phyloP scores from a whole-genome alignment of 2,329 filamentous ascomycete genomes.

The Colletotrichum liaoningense region DNA sequence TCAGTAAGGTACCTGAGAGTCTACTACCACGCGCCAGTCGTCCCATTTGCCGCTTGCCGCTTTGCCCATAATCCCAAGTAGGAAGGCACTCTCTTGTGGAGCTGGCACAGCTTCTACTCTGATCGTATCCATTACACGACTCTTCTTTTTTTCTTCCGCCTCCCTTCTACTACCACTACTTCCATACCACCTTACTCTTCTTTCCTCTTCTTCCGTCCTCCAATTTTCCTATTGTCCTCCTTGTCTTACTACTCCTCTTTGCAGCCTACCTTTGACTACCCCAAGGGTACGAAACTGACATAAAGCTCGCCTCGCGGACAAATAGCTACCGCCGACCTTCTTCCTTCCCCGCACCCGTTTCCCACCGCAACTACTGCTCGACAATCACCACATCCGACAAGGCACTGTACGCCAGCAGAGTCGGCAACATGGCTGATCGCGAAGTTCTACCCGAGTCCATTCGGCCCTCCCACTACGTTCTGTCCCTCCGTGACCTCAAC shows the following conservation, averaged over 20 bases:
- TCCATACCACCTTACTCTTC: not conserved
- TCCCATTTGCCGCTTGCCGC: conserved; percentile 29
- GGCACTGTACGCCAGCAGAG: conserved; percentile 39
- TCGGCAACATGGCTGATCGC: conserved; percentile 64
- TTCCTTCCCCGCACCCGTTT: conserved; percentile 18
- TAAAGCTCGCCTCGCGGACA: not conserved
- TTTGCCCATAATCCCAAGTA: conserved; percentile 21
- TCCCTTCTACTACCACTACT: not conserved
- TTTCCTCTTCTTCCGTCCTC: not conserved
- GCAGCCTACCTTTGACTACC: not conserved
- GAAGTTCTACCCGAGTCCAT: conserved; percentile 73
- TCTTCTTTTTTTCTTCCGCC: conserved; percentile 1
- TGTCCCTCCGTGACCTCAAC: conserved; percentile 85
- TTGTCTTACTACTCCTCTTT: not conserved
- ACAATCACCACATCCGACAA: conserved; percentile 40
- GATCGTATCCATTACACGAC: conserved; percentile 2
- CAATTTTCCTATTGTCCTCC: not conserved
- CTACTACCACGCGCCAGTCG: conserved; percentile 4
- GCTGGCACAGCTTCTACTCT: conserved; percentile 11
- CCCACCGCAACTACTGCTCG: conserved; percentile 36
- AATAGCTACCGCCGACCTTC: conserved; percentile 14
- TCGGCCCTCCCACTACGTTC: conserved; percentile 86
- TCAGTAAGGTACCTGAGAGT: too few relatives aligned
- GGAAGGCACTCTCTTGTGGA: conserved; percentile 32
- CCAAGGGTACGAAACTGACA: conserved; percentile 3